Evolutionary conservation across 106 monocot species (phyloP).

Genomic region (Allium sativum): DNA sequence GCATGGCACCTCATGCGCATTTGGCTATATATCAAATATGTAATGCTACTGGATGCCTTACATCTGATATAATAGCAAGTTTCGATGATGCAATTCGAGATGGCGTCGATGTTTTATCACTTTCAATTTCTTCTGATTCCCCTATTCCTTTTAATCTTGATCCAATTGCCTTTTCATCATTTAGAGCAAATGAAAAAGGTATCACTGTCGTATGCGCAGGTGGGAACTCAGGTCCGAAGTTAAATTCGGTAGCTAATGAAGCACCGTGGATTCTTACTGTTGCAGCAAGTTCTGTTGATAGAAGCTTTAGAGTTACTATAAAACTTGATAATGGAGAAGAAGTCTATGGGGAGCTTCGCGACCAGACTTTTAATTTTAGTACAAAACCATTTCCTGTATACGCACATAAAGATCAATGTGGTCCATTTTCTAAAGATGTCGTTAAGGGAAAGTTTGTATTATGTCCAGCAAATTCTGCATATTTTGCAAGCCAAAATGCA

Average conservation of each 20-base stretch:
- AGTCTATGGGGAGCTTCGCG: slow-evolving; percentile 76
- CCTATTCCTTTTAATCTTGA: slow-evolving; percentile 68
- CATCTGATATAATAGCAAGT: slow-evolving; percentile 71
- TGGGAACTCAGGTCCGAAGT: slow-evolving; percentile 58
- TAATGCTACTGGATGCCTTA: slow-evolving; percentile 75
- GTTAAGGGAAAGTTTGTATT: slow-evolving; percentile 72
- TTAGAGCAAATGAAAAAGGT: slow-evolving; percentile 42
- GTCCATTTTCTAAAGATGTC: slow-evolving; percentile 18
- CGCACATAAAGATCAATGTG: slow-evolving; percentile 21
- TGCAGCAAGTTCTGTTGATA: slow-evolving; percentile 58
- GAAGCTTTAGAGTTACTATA: slow-evolving; percentile 57
- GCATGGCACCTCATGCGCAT: slow-evolving; percentile 61
- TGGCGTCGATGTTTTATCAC: slow-evolving; percentile 64
- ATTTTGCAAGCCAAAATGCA: slow-evolving; percentile 62
- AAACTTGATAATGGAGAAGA: slow-evolving; percentile 34
- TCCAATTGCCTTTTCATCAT: slow-evolving; percentile 63
- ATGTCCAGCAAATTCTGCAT: slow-evolving; percentile 61
- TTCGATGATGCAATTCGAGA: slow-evolving; percentile 68
- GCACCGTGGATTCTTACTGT: slow-evolving; percentile 78
- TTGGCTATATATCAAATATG: slow-evolving; percentile 74
- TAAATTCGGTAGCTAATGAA: slow-evolving; percentile 51
- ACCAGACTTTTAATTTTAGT: slow-evolving; percentile 35
- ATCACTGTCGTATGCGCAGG: slow-evolving; percentile 55
- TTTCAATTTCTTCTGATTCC: slow-evolving; percentile 54
- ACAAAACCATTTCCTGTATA: slow-evolving; percentile 47